Evolutionary conservation across 23 red algal genomes (phyloP).

Genomic region (Gracilaria gracilis): DNA sequence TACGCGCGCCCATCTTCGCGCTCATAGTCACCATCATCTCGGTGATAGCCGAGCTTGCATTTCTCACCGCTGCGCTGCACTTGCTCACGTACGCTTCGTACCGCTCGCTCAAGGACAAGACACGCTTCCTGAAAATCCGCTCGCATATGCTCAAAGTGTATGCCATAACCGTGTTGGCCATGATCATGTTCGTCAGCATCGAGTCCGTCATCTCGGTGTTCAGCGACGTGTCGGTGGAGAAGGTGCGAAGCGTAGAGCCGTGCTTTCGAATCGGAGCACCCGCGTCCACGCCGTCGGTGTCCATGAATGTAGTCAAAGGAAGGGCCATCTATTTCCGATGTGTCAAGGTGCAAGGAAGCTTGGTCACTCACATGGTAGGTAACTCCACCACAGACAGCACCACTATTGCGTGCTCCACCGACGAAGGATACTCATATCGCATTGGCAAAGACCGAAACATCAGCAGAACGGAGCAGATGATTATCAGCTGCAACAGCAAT

Average conservation of each 20-base stretch:
- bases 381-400: neutral
- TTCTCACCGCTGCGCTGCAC: neutral
- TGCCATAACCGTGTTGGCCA: neutral
- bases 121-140: neutral
- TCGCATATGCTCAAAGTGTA: neutral
- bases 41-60: neutral
- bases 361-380: neutral
- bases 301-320: neutral
- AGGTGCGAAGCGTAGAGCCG: neutral
- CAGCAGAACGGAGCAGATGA: neutral
- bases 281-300: neutral
- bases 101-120: neutral
- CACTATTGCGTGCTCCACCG: neutral
- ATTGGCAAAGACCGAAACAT: neutral
- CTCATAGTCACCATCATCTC: neutral
- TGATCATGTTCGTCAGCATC: constrained; percentile 5
- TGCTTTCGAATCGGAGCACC: neutral
- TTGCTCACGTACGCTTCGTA: neutral
- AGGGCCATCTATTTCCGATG: neutral
- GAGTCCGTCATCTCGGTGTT: neutral
- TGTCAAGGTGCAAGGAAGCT: neutral
- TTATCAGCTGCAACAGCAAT: neutral
- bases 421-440: neutral
- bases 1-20: neutral
- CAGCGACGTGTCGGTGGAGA: constrained; percentile 9